Percentiles rank a stretch among this genome's conserved stretches.
These are phyloP conservation scores for Solanum arcanum DNA, from an alignment of 257 asterid species.

Conservation along the genomic window DNA sequence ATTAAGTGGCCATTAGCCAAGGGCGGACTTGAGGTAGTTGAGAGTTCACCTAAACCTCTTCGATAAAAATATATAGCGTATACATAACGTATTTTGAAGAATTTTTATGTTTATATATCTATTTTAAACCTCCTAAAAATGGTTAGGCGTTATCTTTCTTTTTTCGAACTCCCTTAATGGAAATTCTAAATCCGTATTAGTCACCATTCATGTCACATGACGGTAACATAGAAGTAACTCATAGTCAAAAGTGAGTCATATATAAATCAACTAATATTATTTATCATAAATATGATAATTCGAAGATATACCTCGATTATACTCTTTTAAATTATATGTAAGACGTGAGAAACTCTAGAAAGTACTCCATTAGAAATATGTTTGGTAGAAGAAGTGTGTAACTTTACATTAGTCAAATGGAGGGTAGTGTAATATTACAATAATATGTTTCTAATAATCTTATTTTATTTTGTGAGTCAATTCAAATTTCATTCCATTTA, in stretches of 20 bases:
- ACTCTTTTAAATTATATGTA: background rate
- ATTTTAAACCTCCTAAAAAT: too few species aligned
- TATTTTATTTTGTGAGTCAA: background rate
- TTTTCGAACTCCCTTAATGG: too few species aligned
- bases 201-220: background rate
- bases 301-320: rapidly evolving
- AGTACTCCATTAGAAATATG: background rate
- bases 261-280: background rate
- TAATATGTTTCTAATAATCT: background rate
- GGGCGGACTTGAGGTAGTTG: background rate
- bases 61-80: background rate
- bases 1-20: background rate
- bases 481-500: background rate
- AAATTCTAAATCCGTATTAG: too few species aligned
- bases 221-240: background rate
- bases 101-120: too few species aligned
- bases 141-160: too few species aligned
- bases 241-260: background rate
- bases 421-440: background rate
- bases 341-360: background rate
- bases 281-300: background rate
- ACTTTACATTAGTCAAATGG: background rate
- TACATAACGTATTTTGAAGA: too few species aligned
- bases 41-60: background rate
- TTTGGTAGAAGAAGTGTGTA: background rate